Percentiles rank a stretch among this genome's conserved stretches.
Evolutionary conservation across 176 grass and related monocot genomes (phyloP).

Genomic region (sorghum (Sorghum bicolor)): DNA sequence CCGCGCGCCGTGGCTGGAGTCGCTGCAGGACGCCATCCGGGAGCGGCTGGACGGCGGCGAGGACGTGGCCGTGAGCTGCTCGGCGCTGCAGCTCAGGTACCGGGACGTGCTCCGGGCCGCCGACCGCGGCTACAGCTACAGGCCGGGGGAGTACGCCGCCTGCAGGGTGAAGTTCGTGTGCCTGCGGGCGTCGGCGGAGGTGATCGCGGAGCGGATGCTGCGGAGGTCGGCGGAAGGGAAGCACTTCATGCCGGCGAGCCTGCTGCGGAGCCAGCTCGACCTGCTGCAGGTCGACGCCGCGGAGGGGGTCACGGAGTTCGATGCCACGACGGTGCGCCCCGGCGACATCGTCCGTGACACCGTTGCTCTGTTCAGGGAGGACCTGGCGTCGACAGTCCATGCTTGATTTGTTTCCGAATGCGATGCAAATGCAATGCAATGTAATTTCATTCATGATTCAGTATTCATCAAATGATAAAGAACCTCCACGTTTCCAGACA

Average conservation of each 20-base stretch:
- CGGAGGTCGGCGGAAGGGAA: constrained; percentile 44
- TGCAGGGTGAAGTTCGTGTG: constrained; percentile 84
- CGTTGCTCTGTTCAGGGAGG: constrained; percentile 40
- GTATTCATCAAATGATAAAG: not conserved
- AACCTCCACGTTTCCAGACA: not conserved
- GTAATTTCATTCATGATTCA: not conserved
- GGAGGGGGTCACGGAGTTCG: constrained; percentile 51
- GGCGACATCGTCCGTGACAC: constrained; percentile 31
- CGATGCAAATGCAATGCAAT: too few relatives aligned
- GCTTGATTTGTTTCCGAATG: not conserved
- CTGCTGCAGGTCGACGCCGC: constrained; percentile 54
- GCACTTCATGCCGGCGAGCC: constrained; percentile 79
- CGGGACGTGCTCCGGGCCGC: constrained; percentile 69
- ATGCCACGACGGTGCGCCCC: constrained; percentile 20
- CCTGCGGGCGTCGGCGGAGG: constrained; percentile 56
- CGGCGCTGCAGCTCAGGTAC: constrained; percentile 65
- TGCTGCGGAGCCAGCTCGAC: constrained; percentile 79
- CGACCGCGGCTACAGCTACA: constrained; percentile 41
- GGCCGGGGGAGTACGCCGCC: constrained; percentile 16
- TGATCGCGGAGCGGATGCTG: constrained; percentile 55
- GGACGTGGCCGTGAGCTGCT: constrained; percentile 65
- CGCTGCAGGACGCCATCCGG: constrained; percentile 32
- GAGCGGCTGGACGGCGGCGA: constrained; percentile 38
- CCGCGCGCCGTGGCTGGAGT: constrained; percentile 67
- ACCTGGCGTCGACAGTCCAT: constrained; percentile 7